Percentiles rank a stretch among this genome's conserved stretches.
phyloP scores from a whole-genome alignment of 495 filamentous ascomycete species.

The Aspergillus steynii region DNA sequence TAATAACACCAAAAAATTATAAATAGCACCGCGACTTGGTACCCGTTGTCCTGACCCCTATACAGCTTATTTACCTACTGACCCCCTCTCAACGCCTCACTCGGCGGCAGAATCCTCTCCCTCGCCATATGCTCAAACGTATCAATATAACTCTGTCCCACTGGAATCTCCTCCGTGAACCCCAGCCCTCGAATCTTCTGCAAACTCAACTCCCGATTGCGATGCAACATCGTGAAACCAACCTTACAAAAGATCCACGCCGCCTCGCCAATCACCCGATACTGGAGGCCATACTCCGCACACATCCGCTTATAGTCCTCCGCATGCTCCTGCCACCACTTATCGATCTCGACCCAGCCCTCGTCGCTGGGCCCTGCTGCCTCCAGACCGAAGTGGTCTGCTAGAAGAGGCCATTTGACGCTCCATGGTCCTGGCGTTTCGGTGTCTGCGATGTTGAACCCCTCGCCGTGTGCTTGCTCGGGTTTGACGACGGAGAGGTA shows the following conservation, averaged over 20 bases:
- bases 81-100: not conserved
- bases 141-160: constrained; percentile 11
- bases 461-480: constrained; percentile 51
- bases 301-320: constrained; percentile 17
- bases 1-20: too few relatives aligned
- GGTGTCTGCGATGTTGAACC: constrained; percentile 58
- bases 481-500: constrained; percentile 32
- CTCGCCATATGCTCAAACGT: constrained; percentile 13
- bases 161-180: constrained; percentile 21
- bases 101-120: constrained; percentile 10
- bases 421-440: constrained; percentile 33
- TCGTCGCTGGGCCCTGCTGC: constrained; percentile 19
- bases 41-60: too few relatives aligned
- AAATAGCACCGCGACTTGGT: too few relatives aligned
- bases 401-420: constrained; percentile 20
- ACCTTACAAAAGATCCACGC: constrained; percentile 22
- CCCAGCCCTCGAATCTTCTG: constrained; percentile 22
- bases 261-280: constrained; percentile 9
- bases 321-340: constrained; percentile 20
- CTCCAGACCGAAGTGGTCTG: constrained; percentile 36
- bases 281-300: constrained; percentile 13
- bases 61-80: too few relatives aligned
- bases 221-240: constrained; percentile 13
- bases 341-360: constrained; percentile 8
- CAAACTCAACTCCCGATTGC: constrained; percentile 19